phyloP scores from a whole-genome alignment of 2,329 filamentous ascomycete genomes.

The Neonectria neomacrospora region DNA sequence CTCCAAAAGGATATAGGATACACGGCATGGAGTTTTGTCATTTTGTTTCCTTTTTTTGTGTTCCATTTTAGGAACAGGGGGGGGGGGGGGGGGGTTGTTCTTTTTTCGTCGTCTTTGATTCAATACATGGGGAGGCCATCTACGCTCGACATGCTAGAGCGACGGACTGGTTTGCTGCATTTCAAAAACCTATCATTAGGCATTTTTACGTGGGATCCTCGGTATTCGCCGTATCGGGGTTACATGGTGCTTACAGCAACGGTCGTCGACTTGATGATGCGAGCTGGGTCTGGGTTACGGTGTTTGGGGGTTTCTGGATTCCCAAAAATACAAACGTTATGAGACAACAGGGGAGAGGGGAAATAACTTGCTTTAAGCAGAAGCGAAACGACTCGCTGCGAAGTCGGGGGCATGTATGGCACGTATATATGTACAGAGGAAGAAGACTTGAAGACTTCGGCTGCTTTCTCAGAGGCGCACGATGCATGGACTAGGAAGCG shows the following conservation, averaged over 20 bases:
- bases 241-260: not conserved
- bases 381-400: conserved; percentile 25
- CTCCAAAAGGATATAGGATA: conserved; percentile 47
- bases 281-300: conserved; percentile 18
- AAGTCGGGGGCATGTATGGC: conserved; percentile 32
- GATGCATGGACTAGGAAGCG: not conserved
- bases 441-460: conserved; percentile 23
- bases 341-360: conserved; percentile 12
- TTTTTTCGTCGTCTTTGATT: conserved; percentile 24
- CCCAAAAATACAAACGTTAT: conserved; percentile 21
- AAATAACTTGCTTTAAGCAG: conserved; percentile 22
- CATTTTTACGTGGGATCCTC: not conserved
- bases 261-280: not conserved
- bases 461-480: not conserved
- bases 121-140: conserved; percentile 6
- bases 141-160: conserved; percentile 8
- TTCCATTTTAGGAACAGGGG: conserved; percentile 29
- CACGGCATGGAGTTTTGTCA: conserved; percentile 43
- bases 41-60: conserved; percentile 26
- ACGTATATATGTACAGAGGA: conserved; percentile 33
- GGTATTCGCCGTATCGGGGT: not conserved
- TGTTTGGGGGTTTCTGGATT: conserved; percentile 29
- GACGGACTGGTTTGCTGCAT: conserved; percentile 2
- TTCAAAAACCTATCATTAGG: not conserved
- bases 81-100: too few relatives aligned